Evolutionary conservation across 2,329 filamentous ascomycete genomes (phyloP), one percentile per base, ranked within the genome.

Genomic region (Colletotrichum agaves): DNA sequence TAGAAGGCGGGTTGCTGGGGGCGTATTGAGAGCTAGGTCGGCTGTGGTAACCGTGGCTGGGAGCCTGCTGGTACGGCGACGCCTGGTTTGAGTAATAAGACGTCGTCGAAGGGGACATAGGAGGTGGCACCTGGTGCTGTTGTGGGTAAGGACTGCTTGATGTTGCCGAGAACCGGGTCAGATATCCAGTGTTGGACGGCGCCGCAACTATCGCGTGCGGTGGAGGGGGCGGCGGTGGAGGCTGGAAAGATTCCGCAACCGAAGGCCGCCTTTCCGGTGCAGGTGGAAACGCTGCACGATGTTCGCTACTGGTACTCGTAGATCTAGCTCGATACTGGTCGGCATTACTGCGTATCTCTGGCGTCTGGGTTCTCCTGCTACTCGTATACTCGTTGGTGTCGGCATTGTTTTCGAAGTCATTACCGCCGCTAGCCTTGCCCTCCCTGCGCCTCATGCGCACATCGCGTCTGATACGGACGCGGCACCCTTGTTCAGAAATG

Each of bases 401-500:
- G 75, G 90, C 91, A 21, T 91, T 88, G 71, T 88, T 87, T 5
- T 82, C 81, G 57, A 83, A 83, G 13, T 82, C 80, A 53, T 76
- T 79, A 53, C 82, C 81, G 55, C 82, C 81, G 56, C 82, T 82
- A 11, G 84, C 81, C 80, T 95, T 94, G 69, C 87, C 87, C 68
- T 93, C 92, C 41, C 93, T 90, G 75, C 93, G 91, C 79, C 94
- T 90, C 92, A 97, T 97, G 65, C 94, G 90, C 6, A 97, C 93
- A 80, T 98, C 96, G 71, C 96, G 92, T 63, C 96, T 89, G 74
- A 99, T 99, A 50, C 96, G 91, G 31, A 99, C 96, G 72, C 95
- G 93, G 79, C 96, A 98, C 66, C 96, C 96, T 80, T 99, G 96
- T 79, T 99, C 95, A 17, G 95, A 94, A 47, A 99, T 94, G 39